Conservation (phyloP, 2,329 filamentous ascomycete species). For the Mollisia scopiformis region DNA sequence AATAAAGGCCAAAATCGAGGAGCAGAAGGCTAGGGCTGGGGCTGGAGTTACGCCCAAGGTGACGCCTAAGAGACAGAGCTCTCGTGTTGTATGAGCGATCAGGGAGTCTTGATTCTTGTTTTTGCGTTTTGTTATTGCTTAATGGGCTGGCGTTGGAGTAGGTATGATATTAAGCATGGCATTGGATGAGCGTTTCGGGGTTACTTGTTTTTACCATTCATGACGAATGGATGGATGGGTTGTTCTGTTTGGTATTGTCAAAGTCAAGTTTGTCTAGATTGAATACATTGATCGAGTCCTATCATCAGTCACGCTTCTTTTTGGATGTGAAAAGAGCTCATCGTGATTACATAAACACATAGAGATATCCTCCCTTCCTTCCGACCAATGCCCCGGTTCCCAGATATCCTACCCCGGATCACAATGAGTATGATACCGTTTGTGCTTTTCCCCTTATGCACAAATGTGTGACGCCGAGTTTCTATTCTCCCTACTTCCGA, state of each 20-base stretch:
- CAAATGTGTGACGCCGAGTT: slow-evolving; percentile 17
- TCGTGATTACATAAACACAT: background rate
- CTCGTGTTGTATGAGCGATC: background rate
- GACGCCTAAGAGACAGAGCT: background rate
- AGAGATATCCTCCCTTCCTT: too few relatives aligned
- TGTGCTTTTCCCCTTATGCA: slow-evolving; percentile 20
- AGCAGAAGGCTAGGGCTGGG: slow-evolving; percentile 22
- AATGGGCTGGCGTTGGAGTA: background rate
- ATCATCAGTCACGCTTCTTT: background rate
- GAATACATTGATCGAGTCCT: slow-evolving; percentile 1
- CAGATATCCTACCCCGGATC: background rate
- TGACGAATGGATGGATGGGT: background rate
- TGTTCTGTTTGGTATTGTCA: background rate
- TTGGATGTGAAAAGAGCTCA: background rate
- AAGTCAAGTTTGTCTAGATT: background rate
- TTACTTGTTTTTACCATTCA: background rate
- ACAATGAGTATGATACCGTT: background rate
- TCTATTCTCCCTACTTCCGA: too few relatives aligned
- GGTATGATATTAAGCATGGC: background rate
- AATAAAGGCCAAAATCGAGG: slow-evolving; percentile 32
- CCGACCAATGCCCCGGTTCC: background rate
- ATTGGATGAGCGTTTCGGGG: background rate
- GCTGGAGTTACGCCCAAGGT: background rate
- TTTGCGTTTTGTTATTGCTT: background rate
- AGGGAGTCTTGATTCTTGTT: background rate